phyloP scores from a whole-genome alignment of 2,329 filamentous ascomycete species.

The Sporothrix mexicana region DNA sequence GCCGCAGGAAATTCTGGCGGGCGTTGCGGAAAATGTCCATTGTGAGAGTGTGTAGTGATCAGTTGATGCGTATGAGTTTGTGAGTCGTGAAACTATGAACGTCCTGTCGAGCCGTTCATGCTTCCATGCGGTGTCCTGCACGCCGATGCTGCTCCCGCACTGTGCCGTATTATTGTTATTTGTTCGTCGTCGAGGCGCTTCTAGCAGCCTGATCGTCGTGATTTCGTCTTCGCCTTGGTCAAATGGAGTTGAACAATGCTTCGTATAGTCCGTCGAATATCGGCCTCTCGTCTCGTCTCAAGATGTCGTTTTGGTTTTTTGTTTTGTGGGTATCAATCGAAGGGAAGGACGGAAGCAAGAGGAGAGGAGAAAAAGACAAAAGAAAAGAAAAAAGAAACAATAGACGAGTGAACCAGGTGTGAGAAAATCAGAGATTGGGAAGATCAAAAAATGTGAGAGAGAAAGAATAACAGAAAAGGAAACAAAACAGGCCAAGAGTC shows the following conservation, averaged over 20 bases:
- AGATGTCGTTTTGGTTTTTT: background rate
- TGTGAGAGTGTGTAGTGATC: background rate
- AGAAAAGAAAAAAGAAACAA: conserved; percentile 21
- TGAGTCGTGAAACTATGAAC: background rate
- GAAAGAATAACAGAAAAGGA: background rate
- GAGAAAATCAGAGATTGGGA: background rate
- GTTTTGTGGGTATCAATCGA: background rate
- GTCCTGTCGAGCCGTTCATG: conserved; percentile 12
- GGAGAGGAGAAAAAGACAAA: background rate
- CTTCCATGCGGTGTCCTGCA: conserved; percentile 22
- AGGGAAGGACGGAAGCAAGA: background rate
- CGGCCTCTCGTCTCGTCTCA: too few species aligned
- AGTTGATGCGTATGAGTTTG: too few species aligned
- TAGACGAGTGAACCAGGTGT: background rate
- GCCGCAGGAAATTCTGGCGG: conserved; percentile 36
- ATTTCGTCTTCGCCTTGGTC: background rate
- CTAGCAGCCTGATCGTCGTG: background rate
- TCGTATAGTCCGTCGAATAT: background rate
- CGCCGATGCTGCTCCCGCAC: background rate
- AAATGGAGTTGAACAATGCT: too few species aligned
- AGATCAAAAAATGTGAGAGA: too few species aligned
- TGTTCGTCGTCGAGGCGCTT: background rate
- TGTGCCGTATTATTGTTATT: background rate
- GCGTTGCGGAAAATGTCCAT: conserved; percentile 38
- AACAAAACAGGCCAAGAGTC: conserved; percentile 13